Percentiles rank a stretch among this genome's conserved stretches.
Conservation (phyloP, 1,284 basidiomycete genomes). For the Termitomyces sp. region DNA sequence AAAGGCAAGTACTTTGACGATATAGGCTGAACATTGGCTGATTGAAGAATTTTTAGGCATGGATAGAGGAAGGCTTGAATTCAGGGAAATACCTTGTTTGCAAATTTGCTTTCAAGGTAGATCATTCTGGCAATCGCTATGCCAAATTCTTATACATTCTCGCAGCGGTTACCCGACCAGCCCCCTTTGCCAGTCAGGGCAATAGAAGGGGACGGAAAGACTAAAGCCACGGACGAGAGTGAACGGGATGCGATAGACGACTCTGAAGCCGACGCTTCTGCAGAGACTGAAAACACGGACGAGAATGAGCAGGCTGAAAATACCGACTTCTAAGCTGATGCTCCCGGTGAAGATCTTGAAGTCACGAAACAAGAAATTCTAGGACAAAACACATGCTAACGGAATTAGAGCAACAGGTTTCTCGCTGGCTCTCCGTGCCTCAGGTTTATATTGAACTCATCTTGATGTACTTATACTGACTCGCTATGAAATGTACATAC, state of each 20-base stretch:
- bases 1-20: conserved; percentile 36
- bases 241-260: conserved; percentile 3
- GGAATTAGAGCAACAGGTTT: background rate
- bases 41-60: conserved; percentile 40
- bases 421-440: background rate
- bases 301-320: background rate
- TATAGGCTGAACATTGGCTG: background rate
- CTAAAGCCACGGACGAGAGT: background rate
- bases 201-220: conserved; percentile 17
- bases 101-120: conserved; percentile 73
- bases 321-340: background rate
- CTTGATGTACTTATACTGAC: background rate
- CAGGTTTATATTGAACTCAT: background rate
- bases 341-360: background rate
- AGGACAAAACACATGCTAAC: background rate
- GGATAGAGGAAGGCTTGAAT: conserved; percentile 66
- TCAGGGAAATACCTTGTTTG: conserved; percentile 65
- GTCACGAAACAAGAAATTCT: background rate
- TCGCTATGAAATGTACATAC: background rate
- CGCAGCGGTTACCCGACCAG: conserved; percentile 58
- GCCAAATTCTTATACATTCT: background rate
- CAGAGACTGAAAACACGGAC: background rate
- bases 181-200: conserved; percentile 43
- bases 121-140: conserved; percentile 11
- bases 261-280: background rate